These are phyloP conservation scores for Prunus dulcis DNA, from an alignment of 306 rosid species.

Conservation along the genomic window DNA sequence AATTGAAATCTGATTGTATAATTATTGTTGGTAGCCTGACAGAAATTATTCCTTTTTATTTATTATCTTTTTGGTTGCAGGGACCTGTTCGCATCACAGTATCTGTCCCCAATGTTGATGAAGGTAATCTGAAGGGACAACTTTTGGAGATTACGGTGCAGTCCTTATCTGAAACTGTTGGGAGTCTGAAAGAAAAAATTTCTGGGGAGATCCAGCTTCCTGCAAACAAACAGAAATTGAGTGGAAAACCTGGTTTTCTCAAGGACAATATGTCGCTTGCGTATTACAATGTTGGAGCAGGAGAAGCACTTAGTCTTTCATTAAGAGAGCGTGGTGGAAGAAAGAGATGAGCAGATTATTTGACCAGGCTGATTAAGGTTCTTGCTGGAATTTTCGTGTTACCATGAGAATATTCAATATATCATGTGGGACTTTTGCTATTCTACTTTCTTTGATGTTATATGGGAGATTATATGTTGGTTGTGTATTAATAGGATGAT, in stretches of 20 bases:
- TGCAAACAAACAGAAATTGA: slow-evolving; percentile 95
- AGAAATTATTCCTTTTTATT: neutral
- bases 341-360: slow-evolving; percentile 59
- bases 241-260: slow-evolving; percentile 95
- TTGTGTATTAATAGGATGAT: slow-evolving; percentile 23
- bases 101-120: slow-evolving; percentile 83
- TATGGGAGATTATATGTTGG: slow-evolving; percentile 14
- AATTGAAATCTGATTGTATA: neutral
- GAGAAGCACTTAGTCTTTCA: slow-evolving; percentile 66
- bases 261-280: slow-evolving; percentile 95
- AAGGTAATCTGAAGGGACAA: slow-evolving; percentile 92
- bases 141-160: slow-evolving; percentile 74
- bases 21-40: neutral
- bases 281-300: slow-evolving; percentile 78
- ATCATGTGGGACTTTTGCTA: slow-evolving; percentile 26
- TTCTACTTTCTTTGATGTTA: slow-evolving; percentile 22
- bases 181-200: slow-evolving; percentile 88
- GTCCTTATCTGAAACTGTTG: slow-evolving; percentile 81
- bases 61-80: slow-evolving; percentile 28
- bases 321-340: slow-evolving; percentile 99
- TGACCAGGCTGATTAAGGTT: slow-evolving; percentile 38
- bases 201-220: slow-evolving; percentile 97
- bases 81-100: slow-evolving; percentile 71
- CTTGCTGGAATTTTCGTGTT: slow-evolving; percentile 45
- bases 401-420: slow-evolving; percentile 28